phyloP scores from a whole-genome alignment of 2,329 filamentous ascomycete genomes.

The Apiospora pterosperma region DNA sequence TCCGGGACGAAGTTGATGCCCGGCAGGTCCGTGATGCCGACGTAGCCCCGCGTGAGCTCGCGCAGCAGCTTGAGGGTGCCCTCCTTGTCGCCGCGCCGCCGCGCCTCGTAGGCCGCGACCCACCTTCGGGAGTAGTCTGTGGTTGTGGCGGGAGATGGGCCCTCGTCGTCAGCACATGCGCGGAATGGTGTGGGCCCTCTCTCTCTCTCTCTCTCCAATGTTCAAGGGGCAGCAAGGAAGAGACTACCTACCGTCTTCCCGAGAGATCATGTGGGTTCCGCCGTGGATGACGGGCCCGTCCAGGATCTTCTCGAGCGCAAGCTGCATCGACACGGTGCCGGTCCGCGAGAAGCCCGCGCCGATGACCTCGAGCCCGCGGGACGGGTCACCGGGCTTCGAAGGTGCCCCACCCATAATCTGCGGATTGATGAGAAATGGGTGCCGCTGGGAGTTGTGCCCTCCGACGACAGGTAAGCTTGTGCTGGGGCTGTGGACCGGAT shows the following conservation, averaged over 20 bases:
- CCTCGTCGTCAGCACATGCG: too few species aligned
- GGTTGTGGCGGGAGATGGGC: neutral
- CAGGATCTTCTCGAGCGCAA: conserved; percentile 43
- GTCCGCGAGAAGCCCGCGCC: conserved; percentile 42
- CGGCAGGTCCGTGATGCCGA: conserved; percentile 15
- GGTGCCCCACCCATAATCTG: neutral
- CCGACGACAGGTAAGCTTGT: too few species aligned
- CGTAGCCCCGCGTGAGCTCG: conserved; percentile 17
- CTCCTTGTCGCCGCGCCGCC: conserved; percentile 17
- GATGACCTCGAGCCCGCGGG: conserved; percentile 33
- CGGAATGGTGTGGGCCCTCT: too few species aligned
- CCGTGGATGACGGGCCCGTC: conserved; percentile 47
- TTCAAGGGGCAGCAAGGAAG: neutral
- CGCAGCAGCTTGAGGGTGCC: conserved; percentile 18
- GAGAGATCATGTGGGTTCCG: conserved; percentile 35
- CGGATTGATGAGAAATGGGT: too few species aligned
- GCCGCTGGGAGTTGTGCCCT: too few species aligned
- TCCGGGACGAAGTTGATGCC: conserved; percentile 1
- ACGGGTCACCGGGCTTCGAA: neutral
- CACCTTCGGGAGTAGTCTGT: neutral
- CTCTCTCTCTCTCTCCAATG: too few species aligned
- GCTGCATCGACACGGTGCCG: conserved; percentile 46
- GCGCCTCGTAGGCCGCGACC: conserved; percentile 18
- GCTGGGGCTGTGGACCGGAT: too few species aligned
- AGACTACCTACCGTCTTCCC: conserved; percentile 29